These are phyloP conservation scores for Picea sitchensis DNA, from an alignment of 75 land plant species.

Conservation along the genomic window DNA sequence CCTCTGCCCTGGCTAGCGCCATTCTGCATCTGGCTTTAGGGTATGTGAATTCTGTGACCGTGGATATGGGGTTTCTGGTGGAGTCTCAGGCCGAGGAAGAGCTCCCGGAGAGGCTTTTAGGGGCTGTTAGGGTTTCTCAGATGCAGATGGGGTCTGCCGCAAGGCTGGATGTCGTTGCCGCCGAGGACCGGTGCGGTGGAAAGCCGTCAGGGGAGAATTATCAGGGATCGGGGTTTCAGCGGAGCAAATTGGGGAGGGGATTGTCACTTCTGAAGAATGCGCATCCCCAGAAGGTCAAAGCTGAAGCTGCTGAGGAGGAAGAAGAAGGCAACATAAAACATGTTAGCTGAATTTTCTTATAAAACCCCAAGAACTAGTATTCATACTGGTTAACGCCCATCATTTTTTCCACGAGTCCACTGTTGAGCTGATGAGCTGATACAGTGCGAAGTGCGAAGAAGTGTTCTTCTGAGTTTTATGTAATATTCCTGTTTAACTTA, in stretches of 20 bases:
- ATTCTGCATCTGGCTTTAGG: constrained; percentile 48
- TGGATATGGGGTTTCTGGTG: constrained; percentile 45
- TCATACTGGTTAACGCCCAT: background rate
- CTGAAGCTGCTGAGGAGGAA: constrained; percentile 16
- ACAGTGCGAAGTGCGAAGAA: too few relatives aligned
- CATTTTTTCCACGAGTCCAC: too few relatives aligned
- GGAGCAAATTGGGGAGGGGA: constrained; percentile 33
- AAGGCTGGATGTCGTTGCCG: background rate
- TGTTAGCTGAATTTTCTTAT: too few relatives aligned
- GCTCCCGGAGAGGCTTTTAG: constrained; percentile 41
- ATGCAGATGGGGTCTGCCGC: constrained; percentile 40
- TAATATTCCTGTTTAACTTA: too few relatives aligned
- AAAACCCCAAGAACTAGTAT: too few relatives aligned
- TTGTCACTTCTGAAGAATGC: constrained; percentile 25
- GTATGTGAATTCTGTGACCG: constrained; percentile 33
- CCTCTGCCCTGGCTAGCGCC: constrained; percentile 41
- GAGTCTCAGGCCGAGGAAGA: constrained; percentile 39
- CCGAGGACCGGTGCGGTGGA: background rate
- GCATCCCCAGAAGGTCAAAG: constrained; percentile 19
- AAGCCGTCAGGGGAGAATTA: constrained; percentile 2
- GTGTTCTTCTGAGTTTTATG: too few relatives aligned
- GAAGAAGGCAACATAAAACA: background rate
- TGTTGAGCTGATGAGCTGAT: background rate
- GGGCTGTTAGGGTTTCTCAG: constrained; percentile 44
- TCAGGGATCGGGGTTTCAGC: constrained; percentile 9